phyloP scores from a whole-genome alignment of 441 rosid species.

The Populus trichocarpa region DNA sequence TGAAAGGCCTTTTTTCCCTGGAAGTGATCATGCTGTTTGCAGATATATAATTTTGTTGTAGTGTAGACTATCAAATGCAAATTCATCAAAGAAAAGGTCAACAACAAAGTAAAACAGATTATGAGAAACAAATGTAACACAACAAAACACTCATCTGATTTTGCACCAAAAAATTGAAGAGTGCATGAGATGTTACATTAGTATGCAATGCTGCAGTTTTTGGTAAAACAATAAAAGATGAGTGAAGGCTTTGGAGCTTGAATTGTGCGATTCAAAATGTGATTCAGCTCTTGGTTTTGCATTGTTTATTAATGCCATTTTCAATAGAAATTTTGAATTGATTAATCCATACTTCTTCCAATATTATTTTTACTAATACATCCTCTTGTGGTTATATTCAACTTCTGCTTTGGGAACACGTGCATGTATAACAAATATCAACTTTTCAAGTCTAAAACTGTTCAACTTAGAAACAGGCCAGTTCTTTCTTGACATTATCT shows the following conservation, averaged over 20 bases:
- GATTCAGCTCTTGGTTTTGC: neutral
- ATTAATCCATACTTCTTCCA: neutral
- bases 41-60: neutral
- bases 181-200: neutral
- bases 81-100: neutral
- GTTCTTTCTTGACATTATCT: neutral
- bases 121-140: neutral
- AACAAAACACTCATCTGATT: neutral
- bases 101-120: neutral
- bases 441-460: neutral
- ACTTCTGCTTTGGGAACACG: neutral
- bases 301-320: neutral
- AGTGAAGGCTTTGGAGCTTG: neutral
- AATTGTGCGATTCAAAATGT: neutral
- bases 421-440: neutral
- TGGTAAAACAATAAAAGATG: neutral
- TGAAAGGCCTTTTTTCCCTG: neutral
- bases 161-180: neutral
- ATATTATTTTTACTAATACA: neutral
- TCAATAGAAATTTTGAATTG: neutral
- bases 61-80: neutral
- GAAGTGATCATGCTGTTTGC: neutral
- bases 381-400: neutral
- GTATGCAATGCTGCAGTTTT: neutral
- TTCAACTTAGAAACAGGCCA: neutral